A percentile compares a stretch with the other conserved stretches of the same genome.
Conservation (phyloP, 2,329 filamentous ascomycete genomes). For the Hypoxylon sp. region DNA sequence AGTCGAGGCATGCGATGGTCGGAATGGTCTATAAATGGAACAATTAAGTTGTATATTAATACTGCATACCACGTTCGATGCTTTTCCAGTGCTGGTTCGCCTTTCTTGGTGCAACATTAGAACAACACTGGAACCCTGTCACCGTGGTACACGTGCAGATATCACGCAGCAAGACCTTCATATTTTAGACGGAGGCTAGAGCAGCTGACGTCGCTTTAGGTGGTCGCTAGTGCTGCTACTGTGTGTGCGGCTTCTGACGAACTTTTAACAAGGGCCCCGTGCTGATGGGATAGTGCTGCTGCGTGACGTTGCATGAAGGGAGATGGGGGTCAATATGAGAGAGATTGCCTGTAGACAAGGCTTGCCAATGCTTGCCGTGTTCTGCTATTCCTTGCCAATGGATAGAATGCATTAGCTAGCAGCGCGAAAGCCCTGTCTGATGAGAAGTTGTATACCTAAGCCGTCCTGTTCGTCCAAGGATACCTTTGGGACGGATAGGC, state of each 20-base stretch:
- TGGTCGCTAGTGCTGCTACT: slow-evolving; percentile 45
- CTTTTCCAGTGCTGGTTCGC: slow-evolving; percentile 41
- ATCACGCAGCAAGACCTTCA: slow-evolving; percentile 43
- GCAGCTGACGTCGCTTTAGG: slow-evolving; percentile 50
- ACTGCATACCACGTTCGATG: slow-evolving; percentile 46
- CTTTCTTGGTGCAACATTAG: slow-evolving; percentile 38
- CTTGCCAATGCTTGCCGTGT: slow-evolving; percentile 36
- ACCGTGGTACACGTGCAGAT: slow-evolving; percentile 46
- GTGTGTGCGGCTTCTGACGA: slow-evolving; percentile 42
- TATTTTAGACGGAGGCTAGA: slow-evolving; percentile 40
- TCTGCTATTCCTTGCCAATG: slow-evolving; percentile 34
- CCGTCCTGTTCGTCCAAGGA: slow-evolving; percentile 5
- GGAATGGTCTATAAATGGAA: slow-evolving; percentile 48
- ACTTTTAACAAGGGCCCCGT: slow-evolving; percentile 41
- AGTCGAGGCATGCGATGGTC: slow-evolving; percentile 45
- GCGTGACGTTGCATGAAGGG: slow-evolving; percentile 51
- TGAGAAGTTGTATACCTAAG: slow-evolving; percentile 6
- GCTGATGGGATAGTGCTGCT: slow-evolving; percentile 41
- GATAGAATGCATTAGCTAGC: slow-evolving; percentile 31
- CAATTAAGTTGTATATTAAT: slow-evolving; percentile 49
- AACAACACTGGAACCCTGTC: slow-evolving; percentile 35
- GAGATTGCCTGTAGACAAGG: slow-evolving; percentile 29
- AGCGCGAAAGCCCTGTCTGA: background rate
- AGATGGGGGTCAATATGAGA: slow-evolving; percentile 34
- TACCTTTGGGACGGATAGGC: slow-evolving; percentile 20